Evolutionary conservation across 352 stramenopile species (phyloP), one percentile per base, ranked within the genome.

Genomic region (Peronosclerospora sorghi): DNA sequence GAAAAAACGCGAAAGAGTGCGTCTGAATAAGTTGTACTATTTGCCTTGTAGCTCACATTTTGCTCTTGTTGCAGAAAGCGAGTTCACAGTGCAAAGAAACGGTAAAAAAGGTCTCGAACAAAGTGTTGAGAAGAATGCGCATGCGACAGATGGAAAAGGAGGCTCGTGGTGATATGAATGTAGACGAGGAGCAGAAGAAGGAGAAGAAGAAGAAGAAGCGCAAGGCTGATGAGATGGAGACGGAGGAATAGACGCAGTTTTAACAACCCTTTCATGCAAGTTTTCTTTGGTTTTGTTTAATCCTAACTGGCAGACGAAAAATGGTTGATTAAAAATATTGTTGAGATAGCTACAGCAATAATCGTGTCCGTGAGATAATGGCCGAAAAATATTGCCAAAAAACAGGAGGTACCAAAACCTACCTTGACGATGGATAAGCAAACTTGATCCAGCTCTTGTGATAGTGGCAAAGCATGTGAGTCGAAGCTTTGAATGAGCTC

Each of bases 81-180:
- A 59, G 45, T 18, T 26, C 53, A 14, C 46, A 65, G 48, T 35
- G 53, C 21, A 73, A 68, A 43, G 56, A 65, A 43, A 54, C 73
- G 32, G 65, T 76, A 34, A 87, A 85, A 60, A 87, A 85, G 45
- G 69, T 87, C 24, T 81, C 74, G 20, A 72, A 42, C 50, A 87
- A 87, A 42, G 74, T 87, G 45, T 39, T 79, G 53, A 59, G 73
- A 32, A 65, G 74, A 39, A 87, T 85, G 58, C 62, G 71, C 36
- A 48, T 62, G 20, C 69, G 73, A 18, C 56, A 82, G 52, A 44
- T 65, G 48, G 74, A 85, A 41, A 72, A 79, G 48, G 65, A 82
- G 26, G 56, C 55, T 20, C 62, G 68, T 26, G 64, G 62, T 8
- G 59, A 64, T 23, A 64, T 64, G 54, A 56, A 73, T 29, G 54